phyloP scores from a whole-genome alignment of 345 rosid genomes.

The Ceriops tagal region DNA sequence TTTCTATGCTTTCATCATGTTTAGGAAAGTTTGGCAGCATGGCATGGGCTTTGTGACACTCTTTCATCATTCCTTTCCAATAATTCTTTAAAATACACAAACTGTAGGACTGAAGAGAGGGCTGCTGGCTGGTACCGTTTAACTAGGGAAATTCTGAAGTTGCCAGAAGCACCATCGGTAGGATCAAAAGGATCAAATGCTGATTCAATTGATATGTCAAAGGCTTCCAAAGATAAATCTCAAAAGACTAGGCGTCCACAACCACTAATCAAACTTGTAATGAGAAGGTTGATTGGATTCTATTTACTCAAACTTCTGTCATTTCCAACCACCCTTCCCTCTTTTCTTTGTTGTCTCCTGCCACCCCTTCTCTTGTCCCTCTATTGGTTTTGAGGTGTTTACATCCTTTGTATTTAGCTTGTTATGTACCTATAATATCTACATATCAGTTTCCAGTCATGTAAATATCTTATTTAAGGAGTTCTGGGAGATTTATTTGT shows the following conservation, averaged over 20 bases:
- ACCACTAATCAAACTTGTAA: conserved; percentile 89
- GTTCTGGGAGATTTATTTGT: not conserved
- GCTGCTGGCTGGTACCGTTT: conserved; percentile 98
- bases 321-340: not conserved
- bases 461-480: not conserved
- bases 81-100: conserved; percentile 4
- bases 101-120: conserved; percentile 81
- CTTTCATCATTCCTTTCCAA: not conserved
- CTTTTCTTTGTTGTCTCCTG: not conserved
- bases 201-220: conserved; percentile 44
- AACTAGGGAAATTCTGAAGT: conserved; percentile 93
- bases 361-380: not conserved
- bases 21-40: not conserved
- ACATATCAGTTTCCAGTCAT: no score
- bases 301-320: conserved; percentile 3
- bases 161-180: conserved; percentile 87
- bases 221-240: conserved; percentile 70
- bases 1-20: not conserved
- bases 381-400: not conserved
- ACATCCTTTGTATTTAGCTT: not conserved
- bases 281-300: conserved; percentile 73
- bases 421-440: not conserved
- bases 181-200: conserved; percentile 45
- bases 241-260: conserved; percentile 92
- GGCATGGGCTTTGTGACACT: conserved; percentile 2